A percentile compares a stretch with the other conserved stretches of the same genome.
phyloP scores from a whole-genome alignment of 2,329 filamentous ascomycete species.

The Xylariaceae sp. region DNA sequence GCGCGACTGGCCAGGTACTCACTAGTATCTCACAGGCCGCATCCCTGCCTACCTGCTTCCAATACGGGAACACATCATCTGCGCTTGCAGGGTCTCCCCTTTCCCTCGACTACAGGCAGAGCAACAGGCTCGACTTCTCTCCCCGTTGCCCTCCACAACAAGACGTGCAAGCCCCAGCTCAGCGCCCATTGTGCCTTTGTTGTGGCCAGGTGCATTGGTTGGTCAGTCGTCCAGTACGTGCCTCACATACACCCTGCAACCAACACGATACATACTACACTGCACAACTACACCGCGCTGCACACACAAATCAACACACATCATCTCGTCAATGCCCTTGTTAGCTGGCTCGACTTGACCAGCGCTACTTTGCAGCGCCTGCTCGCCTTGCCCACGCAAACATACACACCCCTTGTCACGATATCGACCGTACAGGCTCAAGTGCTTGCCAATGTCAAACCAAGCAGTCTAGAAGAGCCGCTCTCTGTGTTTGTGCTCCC shows the following conservation, averaged over 20 bases:
- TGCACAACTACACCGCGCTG: constrained; percentile 6
- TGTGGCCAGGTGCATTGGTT: neutral
- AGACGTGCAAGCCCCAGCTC: constrained; percentile 12
- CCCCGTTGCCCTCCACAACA: constrained; percentile 27
- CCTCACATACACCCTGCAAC: too few relatives aligned
- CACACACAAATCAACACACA: neutral
- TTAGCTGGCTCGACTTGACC: neutral
- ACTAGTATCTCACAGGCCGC: too few relatives aligned
- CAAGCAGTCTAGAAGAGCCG: constrained; percentile 1
- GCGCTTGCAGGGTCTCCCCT: too few relatives aligned
- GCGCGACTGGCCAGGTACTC: too few relatives aligned
- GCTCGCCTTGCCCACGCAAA: neutral
- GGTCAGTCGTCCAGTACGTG: too few relatives aligned
- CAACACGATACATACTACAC: neutral
- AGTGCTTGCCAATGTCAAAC: constrained; percentile 7
- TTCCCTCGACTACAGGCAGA: too few relatives aligned
- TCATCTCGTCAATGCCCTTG: too few relatives aligned
- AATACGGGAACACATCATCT: too few relatives aligned
- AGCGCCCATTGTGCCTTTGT: constrained; percentile 9
- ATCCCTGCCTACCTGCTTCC: too few relatives aligned
- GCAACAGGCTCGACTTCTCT: constrained; percentile 2
- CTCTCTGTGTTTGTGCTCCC: constrained; percentile 9
- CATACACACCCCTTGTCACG: neutral
- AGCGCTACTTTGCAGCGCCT: constrained; percentile 3
- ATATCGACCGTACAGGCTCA: neutral